Percentiles rank a stretch among this genome's conserved stretches.
phyloP scores from a whole-genome alignment of 768 basidiomycete genomes.

The Hirschioporus abietinus region DNA sequence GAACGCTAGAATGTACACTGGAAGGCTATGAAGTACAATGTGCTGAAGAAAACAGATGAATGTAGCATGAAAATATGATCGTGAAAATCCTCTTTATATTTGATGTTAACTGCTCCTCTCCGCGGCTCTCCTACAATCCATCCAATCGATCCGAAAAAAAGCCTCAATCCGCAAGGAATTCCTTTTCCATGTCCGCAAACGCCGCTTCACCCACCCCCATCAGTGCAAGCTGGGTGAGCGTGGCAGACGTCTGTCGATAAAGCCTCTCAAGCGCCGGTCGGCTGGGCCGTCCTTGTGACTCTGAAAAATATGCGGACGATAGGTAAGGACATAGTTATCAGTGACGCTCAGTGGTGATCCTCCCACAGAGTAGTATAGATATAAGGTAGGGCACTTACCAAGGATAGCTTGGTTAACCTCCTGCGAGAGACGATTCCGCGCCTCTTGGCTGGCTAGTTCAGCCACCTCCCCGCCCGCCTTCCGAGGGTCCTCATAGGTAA shows the following conservation, averaged over 20 bases:
- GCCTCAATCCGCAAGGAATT: constrained; percentile 50
- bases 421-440: constrained; percentile 60
- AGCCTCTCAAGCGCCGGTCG: constrained; percentile 69
- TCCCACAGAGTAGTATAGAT: not conserved
- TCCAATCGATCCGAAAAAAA: not conserved
- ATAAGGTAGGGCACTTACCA: constrained; percentile 40
- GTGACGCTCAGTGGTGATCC: not conserved
- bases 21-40: not conserved
- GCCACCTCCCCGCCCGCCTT: constrained; percentile 60
- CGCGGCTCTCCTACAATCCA: not conserved
- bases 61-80: not conserved
- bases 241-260: constrained; percentile 69
- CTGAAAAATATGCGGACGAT: constrained; percentile 30
- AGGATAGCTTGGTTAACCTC: constrained; percentile 81
- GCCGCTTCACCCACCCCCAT: constrained; percentile 72
- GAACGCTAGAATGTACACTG: not conserved
- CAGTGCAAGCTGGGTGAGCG: constrained; percentile 65
- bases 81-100: not conserved
- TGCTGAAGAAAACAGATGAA: not conserved
- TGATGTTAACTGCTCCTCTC: not conserved
- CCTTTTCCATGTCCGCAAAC: constrained; percentile 73
- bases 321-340: not conserved
- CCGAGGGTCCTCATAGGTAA: constrained; percentile 74
- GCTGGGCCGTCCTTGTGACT: constrained; percentile 71
- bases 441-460: constrained; percentile 62